A percentile compares a stretch with the other conserved stretches of the same genome.
Evolutionary conservation across 768 basidiomycete species (phyloP).

Genomic region (Filobasidium wieringae): DNA sequence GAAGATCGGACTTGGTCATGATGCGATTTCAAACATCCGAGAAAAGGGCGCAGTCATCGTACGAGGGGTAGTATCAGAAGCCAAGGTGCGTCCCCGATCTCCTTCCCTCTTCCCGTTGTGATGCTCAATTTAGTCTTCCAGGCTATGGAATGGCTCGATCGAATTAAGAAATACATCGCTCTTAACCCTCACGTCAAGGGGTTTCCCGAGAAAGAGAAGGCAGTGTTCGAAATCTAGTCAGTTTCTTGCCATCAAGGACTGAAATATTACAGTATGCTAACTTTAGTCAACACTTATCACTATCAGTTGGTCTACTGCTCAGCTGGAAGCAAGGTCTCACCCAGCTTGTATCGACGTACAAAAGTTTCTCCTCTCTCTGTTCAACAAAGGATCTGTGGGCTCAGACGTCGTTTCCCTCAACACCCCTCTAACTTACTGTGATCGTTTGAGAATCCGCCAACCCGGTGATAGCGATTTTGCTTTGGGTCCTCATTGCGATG

Average conservation of each 20-base stretch:
- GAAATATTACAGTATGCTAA: not conserved
- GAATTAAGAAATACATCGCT: conserved; percentile 33
- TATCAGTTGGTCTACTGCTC: conserved; percentile 47
- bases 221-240: conserved; percentile 45
- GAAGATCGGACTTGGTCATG: conserved; percentile 2
- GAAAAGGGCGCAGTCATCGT: conserved; percentile 51
- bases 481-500: conserved; percentile 56
- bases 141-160: conserved; percentile 41
- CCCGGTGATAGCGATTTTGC: conserved; percentile 60
- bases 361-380: conserved; percentile 21
- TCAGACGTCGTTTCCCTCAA: conserved; percentile 28
- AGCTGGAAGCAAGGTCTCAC: conserved; percentile 59
- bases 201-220: conserved; percentile 53
- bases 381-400: conserved; percentile 2
- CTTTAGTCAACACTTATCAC: not conserved
- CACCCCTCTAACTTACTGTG: conserved; percentile 62
- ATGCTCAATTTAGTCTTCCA: not conserved
- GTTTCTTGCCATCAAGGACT: not conserved
- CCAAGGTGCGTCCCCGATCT: conserved; percentile 8
- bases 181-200: conserved; percentile 37
- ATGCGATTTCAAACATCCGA: conserved; percentile 39
- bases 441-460: conserved; percentile 59
- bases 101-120: not conserved
- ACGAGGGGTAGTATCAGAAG: conserved; percentile 47
- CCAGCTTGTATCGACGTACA: conserved; percentile 51